These are phyloP conservation scores for Coemansia asiatica DNA, from an alignment of 192 early-diverging fungal species.

Conservation along the genomic window DNA sequence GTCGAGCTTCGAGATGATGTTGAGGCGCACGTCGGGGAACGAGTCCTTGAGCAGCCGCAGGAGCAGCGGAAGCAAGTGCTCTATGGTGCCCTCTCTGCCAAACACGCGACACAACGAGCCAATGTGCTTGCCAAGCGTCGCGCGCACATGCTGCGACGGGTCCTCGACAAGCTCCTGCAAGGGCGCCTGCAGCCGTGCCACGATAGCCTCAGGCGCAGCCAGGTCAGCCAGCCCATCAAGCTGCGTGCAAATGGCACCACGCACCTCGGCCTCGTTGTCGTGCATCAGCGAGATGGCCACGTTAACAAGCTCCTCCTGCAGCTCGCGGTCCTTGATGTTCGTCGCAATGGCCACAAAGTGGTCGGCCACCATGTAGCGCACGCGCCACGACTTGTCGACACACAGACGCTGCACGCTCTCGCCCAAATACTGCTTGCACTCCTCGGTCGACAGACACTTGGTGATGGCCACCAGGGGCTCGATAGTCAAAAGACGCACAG, in stretches of 20 bases:
- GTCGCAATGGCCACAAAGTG: slow-evolving; percentile 87
- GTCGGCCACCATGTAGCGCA: slow-evolving; percentile 98
- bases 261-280: slow-evolving; percentile 97
- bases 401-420: slow-evolving; percentile 75
- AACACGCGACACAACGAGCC: slow-evolving; percentile 93
- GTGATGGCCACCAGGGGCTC: slow-evolving; percentile 89
- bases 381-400: slow-evolving; percentile 95
- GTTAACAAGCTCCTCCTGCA: slow-evolving; percentile 79
- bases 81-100: slow-evolving; percentile 92
- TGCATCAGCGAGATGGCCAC: slow-evolving; percentile 87
- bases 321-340: slow-evolving; percentile 47
- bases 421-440: slow-evolving; percentile 74
- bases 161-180: slow-evolving; percentile 95
- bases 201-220: slow-evolving; percentile 78
- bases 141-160: slow-evolving; percentile 93
- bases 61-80: slow-evolving; percentile 93
- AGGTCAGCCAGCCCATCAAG: slow-evolving; percentile 67
- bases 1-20: slow-evolving; percentile 98
- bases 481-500: slow-evolving; percentile 92
- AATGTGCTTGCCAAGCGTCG: slow-evolving; percentile 93
- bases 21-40: slow-evolving; percentile 94
- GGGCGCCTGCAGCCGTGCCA: slow-evolving; percentile 78
- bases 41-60: slow-evolving; percentile 97
- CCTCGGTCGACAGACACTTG: slow-evolving; percentile 72
- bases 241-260: slow-evolving; percentile 92